phyloP scores from a whole-genome alignment of 2,329 filamentous ascomycete species.

The Sporothrix sp. region DNA sequence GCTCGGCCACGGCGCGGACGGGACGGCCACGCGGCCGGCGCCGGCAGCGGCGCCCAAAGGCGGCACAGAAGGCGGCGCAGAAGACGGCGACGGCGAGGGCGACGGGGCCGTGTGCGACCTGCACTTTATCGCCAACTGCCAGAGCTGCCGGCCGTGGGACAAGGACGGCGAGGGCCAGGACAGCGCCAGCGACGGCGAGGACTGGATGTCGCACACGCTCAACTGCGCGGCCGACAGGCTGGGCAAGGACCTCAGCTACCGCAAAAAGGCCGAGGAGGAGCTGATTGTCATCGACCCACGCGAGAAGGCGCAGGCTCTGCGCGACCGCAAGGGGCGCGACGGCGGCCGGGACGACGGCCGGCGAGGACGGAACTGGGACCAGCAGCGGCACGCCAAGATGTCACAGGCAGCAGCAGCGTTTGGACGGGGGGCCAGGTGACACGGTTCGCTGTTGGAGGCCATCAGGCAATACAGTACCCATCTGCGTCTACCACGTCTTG shows the following conservation, averaged over 20 bases:
- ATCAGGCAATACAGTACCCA: slow-evolving; percentile 10
- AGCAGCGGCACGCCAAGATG: slow-evolving; percentile 47
- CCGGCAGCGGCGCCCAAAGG: slow-evolving; percentile 14
- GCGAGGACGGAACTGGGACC: slow-evolving; percentile 43
- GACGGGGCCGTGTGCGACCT: slow-evolving; percentile 60
- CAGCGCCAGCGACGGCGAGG: slow-evolving; percentile 51
- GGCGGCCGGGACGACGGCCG: slow-evolving; percentile 37
- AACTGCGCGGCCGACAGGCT: slow-evolving; percentile 82
- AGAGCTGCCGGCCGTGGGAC: slow-evolving; percentile 83
- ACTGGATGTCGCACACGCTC: slow-evolving; percentile 80
- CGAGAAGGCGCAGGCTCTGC: slow-evolving; percentile 66
- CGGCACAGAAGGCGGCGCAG: too few relatives aligned
- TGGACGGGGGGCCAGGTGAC: slow-evolving; percentile 45
- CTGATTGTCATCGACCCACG: slow-evolving; percentile 86
- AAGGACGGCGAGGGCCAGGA: slow-evolving; percentile 33
- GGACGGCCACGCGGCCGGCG: neutral
- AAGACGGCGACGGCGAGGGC: slow-evolving; percentile 12
- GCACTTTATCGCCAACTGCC: slow-evolving; percentile 92
- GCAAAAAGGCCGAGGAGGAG: slow-evolving; percentile 83
- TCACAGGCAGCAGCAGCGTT: slow-evolving; percentile 42
- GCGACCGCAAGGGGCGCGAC: slow-evolving; percentile 46
- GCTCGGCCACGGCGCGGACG: slow-evolving; percentile 45
- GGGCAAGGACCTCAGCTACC: slow-evolving; percentile 86
- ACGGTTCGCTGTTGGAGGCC: neutral
- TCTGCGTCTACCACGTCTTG: too few relatives aligned